Conservation (phyloP, 805 yeast species). For the Saitoella complicata region DNA sequence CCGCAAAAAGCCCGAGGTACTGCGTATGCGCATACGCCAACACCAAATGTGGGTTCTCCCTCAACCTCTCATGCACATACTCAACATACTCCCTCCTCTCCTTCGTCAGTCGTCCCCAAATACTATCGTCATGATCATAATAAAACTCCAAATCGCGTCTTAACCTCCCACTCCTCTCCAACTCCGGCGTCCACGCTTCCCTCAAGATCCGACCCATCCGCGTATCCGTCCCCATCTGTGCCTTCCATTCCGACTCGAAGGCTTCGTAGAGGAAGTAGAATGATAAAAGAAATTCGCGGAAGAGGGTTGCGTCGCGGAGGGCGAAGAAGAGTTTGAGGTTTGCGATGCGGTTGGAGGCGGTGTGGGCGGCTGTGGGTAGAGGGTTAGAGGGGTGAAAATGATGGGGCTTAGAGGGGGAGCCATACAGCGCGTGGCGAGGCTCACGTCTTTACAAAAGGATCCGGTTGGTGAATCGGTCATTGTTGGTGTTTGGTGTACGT, state of each 20-base stretch:
- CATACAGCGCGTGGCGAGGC: too few species aligned
- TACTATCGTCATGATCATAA: constrained; percentile 44
- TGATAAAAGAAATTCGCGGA: neutral
- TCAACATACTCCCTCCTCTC: constrained; percentile 46
- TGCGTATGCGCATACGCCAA: constrained; percentile 74
- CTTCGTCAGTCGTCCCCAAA: constrained; percentile 38
- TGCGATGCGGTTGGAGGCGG: too few species aligned
- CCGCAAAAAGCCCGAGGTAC: constrained; percentile 76
- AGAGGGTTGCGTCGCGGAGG: too few species aligned
- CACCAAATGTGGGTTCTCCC: constrained; percentile 50
- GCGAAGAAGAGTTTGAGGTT: too few species aligned
- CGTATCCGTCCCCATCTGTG: constrained; percentile 15
- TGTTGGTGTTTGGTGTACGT: too few species aligned
- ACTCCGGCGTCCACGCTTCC: constrained; percentile 52
- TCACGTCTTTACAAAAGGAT: too few species aligned
- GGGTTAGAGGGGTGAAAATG: too few species aligned
- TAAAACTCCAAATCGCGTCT: constrained; percentile 50
- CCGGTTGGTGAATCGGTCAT: too few species aligned
- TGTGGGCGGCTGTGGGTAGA: too few species aligned
- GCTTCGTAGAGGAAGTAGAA: constrained; percentile 17
- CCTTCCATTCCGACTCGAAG: constrained; percentile 16
- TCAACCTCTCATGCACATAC: constrained; percentile 39
- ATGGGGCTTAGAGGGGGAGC: too few species aligned
- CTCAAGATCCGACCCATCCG: constrained; percentile 31
- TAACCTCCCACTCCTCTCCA: constrained; percentile 43